Percentiles rank a stretch among this genome's conserved stretches.
Evolutionary conservation across 2,329 filamentous ascomycete species (phyloP).

Genomic region (Botrytis fragariae): DNA sequence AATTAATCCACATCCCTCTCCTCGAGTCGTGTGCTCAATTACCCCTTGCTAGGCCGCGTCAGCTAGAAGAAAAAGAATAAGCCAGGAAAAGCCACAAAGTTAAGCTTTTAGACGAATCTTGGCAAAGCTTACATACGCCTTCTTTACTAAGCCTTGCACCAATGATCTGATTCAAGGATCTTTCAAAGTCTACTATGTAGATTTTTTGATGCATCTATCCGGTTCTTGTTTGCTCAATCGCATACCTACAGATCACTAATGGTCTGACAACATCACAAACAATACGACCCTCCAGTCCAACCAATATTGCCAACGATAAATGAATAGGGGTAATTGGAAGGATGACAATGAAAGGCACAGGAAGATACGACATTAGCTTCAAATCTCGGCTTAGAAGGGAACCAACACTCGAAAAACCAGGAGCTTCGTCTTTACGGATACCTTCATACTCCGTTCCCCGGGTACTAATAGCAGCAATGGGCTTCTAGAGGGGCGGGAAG

Average conservation of each 20-base stretch:
- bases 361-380: constrained; percentile 6
- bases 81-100: background rate
- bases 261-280: background rate
- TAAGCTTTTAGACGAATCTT: constrained; percentile 8
- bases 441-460: background rate
- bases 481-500: background rate
- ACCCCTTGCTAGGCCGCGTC: constrained; percentile 11
- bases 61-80: background rate
- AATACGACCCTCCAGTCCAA: background rate
- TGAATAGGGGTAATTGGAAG: background rate
- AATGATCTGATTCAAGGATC: background rate
- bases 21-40: background rate
- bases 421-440: background rate
- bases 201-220: background rate
- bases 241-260: background rate
- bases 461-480: background rate
- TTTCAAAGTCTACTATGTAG: background rate
- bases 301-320: background rate
- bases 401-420: background rate
- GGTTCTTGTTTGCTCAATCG: background rate
- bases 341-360: background rate
- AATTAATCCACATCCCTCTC: background rate
- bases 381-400: background rate
- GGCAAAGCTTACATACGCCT: constrained; percentile 7
- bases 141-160: background rate